Evolutionary conservation across 2,329 filamentous ascomycete species (phyloP).

Genomic region (Coleophoma eucalyptorum): DNA sequence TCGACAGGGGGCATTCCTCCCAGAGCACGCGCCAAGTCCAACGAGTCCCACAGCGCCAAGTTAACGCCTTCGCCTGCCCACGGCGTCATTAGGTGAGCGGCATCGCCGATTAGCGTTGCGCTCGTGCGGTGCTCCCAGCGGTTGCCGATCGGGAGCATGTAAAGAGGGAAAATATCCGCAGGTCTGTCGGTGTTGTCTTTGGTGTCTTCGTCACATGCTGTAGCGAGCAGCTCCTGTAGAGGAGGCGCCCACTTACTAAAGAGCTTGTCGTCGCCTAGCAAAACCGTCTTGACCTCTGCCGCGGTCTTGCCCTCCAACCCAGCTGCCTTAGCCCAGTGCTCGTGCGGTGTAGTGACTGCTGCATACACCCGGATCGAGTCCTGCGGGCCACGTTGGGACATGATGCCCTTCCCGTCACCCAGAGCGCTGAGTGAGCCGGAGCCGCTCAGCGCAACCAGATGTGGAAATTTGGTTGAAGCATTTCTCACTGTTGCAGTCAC

Average conservation of each 20-base stretch:
- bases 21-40: conserved; percentile 32
- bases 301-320: conserved; percentile 10
- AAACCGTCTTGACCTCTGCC: conserved; percentile 8
- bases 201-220: conserved; percentile 20
- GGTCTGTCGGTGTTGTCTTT: conserved; percentile 3
- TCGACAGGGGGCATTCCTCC: conserved; percentile 14
- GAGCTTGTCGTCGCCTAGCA: conserved; percentile 18
- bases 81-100: conserved; percentile 40
- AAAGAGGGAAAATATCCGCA: conserved; percentile 19
- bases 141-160: conserved; percentile 7
- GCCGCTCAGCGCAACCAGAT: conserved; percentile 18
- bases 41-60: conserved; percentile 38
- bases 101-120: conserved; percentile 41
- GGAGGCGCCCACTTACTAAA: conserved; percentile 19
- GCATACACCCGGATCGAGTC: conserved; percentile 21
- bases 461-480: conserved; percentile 16
- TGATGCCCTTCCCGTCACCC: conserved; percentile 17
- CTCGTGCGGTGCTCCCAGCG: conserved; percentile 34
- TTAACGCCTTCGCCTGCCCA: conserved; percentile 42
- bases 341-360: conserved; percentile 21
- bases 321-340: conserved; percentile 11
- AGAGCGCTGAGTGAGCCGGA: conserved; percentile 21
- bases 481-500: conserved; percentile 25
- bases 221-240: conserved; percentile 22
- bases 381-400: conserved; percentile 19